These are phyloP conservation scores for Cucurbita argyrosperma DNA, from an alignment of 306 rosid genomes.

Conservation along the genomic window DNA sequence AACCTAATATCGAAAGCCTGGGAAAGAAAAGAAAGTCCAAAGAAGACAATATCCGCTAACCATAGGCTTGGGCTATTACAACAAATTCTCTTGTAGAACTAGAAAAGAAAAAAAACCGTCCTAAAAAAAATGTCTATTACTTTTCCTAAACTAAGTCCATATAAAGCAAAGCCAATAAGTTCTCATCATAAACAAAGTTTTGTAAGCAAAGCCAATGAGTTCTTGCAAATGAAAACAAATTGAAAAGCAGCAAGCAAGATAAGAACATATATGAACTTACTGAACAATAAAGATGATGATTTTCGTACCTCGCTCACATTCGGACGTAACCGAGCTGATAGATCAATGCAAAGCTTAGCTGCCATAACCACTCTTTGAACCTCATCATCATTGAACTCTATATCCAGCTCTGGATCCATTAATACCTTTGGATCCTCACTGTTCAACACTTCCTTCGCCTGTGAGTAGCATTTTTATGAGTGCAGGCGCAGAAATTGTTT, in stretches of 20 bases:
- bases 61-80: too few relatives aligned
- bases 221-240: neutral
- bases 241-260: neutral
- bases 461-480: conserved; percentile 2
- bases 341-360: conserved; percentile 49
- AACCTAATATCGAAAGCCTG: too few relatives aligned
- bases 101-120: too few relatives aligned
- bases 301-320: conserved; percentile 40
- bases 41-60: too few relatives aligned
- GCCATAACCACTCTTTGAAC: conserved; percentile 58
- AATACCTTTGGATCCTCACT: conserved; percentile 34
- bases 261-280: neutral
- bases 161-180: too few relatives aligned
- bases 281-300: neutral
- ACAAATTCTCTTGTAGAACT: too few relatives aligned
- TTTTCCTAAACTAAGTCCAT: too few relatives aligned
- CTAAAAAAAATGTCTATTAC: too few relatives aligned
- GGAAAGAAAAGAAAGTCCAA: too few relatives aligned
- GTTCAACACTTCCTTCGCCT: conserved; percentile 72
- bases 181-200: neutral
- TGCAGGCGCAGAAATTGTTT: neutral
- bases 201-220: neutral
- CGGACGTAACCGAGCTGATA: conserved; percentile 72
- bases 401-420: conserved; percentile 56
- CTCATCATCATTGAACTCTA: conserved; percentile 37